These are phyloP conservation scores for Mycothermus thermophilus DNA, from an alignment of 495 filamentous ascomycete species.

Conservation along the genomic window DNA sequence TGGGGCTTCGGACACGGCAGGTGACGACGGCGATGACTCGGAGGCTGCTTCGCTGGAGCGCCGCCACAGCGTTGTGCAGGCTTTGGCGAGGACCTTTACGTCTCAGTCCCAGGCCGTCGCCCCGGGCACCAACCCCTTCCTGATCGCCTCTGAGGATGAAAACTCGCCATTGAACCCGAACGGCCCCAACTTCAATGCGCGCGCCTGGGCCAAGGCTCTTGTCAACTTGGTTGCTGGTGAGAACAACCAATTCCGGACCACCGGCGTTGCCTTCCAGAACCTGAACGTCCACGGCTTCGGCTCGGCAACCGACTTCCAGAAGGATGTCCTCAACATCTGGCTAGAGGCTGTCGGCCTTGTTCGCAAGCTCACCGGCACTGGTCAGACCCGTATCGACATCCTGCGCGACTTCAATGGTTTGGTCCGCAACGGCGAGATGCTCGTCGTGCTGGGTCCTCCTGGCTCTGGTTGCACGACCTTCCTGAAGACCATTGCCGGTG, in stretches of 20 bases:
- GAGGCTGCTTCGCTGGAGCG: slow-evolving; percentile 26
- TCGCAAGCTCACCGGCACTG: slow-evolving; percentile 34
- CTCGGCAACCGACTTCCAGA: slow-evolving; percentile 66
- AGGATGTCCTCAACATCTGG: slow-evolving; percentile 53
- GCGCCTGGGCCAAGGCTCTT: slow-evolving; percentile 42
- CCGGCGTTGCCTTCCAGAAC: slow-evolving; percentile 44
- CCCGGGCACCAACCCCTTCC: slow-evolving; percentile 23
- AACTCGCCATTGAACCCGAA: slow-evolving; percentile 38
- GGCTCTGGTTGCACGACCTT: slow-evolving; percentile 70
- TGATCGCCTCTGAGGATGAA: slow-evolving; percentile 18
- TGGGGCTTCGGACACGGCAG: slow-evolving; percentile 13
- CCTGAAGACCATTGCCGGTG: slow-evolving; percentile 65
- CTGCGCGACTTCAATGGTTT: slow-evolving; percentile 65
- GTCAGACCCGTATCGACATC: slow-evolving; percentile 58
- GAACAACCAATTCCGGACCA: slow-evolving; percentile 33
- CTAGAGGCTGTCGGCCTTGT: slow-evolving; percentile 36
- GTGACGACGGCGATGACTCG: slow-evolving; percentile 25
- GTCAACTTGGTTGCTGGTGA: slow-evolving; percentile 31
- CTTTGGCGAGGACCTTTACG: slow-evolving; percentile 32
- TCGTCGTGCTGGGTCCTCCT: slow-evolving; percentile 64
- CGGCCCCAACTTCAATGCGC: slow-evolving; percentile 37
- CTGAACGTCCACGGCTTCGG: slow-evolving; percentile 69
- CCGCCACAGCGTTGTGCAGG: slow-evolving; percentile 30
- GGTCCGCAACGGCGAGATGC: slow-evolving; percentile 65
- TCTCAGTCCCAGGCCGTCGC: slow-evolving; percentile 24